These are phyloP conservation scores for Catharanthus roseus DNA, from an alignment of 257 asterid species.

Conservation along the genomic window DNA sequence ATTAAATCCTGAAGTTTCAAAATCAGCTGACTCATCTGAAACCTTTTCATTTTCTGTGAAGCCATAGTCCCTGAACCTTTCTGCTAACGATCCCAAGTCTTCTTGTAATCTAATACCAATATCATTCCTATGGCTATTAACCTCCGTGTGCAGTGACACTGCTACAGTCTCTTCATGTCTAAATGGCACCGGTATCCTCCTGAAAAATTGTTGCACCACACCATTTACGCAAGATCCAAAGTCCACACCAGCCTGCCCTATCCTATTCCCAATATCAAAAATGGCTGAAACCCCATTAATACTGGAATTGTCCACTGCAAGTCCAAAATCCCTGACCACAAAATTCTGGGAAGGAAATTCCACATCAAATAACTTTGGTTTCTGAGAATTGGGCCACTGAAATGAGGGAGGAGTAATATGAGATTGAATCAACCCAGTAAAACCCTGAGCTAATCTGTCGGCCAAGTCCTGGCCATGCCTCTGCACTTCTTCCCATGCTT, in stretches of 20 bases:
- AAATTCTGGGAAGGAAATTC: slow-evolving; percentile 64
- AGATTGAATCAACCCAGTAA: slow-evolving; percentile 75
- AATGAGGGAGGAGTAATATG: slow-evolving; percentile 75
- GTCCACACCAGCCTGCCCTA: slow-evolving; percentile 89
- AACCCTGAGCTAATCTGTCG: slow-evolving; percentile 79
- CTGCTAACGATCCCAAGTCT: slow-evolving; percentile 82
- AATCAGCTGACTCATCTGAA: slow-evolving; percentile 47
- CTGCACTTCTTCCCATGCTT: slow-evolving; percentile 99
- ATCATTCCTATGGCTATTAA: slow-evolving; percentile 34
- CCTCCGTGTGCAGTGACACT: slow-evolving; percentile 34
- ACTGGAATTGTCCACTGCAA: slow-evolving; percentile 51
- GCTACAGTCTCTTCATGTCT: slow-evolving; percentile 51
- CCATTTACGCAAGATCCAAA: slow-evolving; percentile 77
- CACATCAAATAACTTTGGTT: slow-evolving; percentile 62
- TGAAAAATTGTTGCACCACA: slow-evolving; percentile 63
- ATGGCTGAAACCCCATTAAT: slow-evolving; percentile 76
- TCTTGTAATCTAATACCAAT: slow-evolving; percentile 55
- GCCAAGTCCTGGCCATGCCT: slow-evolving; percentile 91
- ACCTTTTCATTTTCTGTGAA: slow-evolving; percentile 38
- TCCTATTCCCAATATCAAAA: slow-evolving; percentile 78
- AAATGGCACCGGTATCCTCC: slow-evolving; percentile 72
- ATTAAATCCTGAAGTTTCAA: slow-evolving; percentile 45
- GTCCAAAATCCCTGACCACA: slow-evolving; percentile 53
- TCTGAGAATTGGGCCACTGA: slow-evolving; percentile 70
- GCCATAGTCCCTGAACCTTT: slow-evolving; percentile 64